Evolutionary conservation across 2,329 filamentous ascomycete species (phyloP).

Genomic region (Diaporthe humulicola): DNA sequence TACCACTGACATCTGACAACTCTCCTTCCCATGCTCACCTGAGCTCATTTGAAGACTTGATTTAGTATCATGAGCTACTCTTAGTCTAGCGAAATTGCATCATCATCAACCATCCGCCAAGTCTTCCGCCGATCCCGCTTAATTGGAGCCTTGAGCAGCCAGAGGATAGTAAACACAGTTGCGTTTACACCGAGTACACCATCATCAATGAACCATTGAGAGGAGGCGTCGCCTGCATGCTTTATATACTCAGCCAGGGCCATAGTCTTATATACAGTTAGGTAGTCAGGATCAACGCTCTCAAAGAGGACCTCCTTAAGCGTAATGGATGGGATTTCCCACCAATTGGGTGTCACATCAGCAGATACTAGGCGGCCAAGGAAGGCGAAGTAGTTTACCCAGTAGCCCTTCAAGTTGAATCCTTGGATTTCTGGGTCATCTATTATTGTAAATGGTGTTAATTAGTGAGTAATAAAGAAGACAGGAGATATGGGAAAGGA

Average conservation of each 20-base stretch:
- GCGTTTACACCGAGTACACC: conserved; percentile 30
- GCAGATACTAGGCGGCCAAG: conserved; percentile 36
- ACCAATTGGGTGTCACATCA: conserved; percentile 36
- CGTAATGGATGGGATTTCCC: conserved; percentile 33
- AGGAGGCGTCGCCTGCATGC: conserved; percentile 32
- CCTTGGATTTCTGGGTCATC: conserved; percentile 34
- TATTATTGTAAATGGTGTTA: neutral
- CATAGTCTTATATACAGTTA: conserved; percentile 35
- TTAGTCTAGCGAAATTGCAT: neutral
- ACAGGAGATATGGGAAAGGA: too few species aligned
- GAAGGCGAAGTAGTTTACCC: conserved; percentile 38
- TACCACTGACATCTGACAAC: too few species aligned
- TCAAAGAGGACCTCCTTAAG: conserved; percentile 34
- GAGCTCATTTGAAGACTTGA: too few species aligned
- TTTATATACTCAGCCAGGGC: conserved; percentile 37
- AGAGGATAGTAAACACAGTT: conserved; percentile 26
- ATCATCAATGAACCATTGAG: conserved; percentile 34
- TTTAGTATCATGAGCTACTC: too few species aligned
- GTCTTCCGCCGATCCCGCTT: conserved; percentile 29
- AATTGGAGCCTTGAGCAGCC: conserved; percentile 26
- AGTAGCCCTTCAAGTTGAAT: conserved; percentile 18
- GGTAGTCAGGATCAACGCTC: neutral
- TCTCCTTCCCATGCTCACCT: too few species aligned
- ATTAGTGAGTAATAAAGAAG: too few species aligned
- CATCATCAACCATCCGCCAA: neutral